A percentile compares a stretch with the other conserved stretches of the same genome.
Evolutionary conservation across 2,329 filamentous ascomycete species (phyloP).

Genomic region (Pseudogymnoascus sp.): DNA sequence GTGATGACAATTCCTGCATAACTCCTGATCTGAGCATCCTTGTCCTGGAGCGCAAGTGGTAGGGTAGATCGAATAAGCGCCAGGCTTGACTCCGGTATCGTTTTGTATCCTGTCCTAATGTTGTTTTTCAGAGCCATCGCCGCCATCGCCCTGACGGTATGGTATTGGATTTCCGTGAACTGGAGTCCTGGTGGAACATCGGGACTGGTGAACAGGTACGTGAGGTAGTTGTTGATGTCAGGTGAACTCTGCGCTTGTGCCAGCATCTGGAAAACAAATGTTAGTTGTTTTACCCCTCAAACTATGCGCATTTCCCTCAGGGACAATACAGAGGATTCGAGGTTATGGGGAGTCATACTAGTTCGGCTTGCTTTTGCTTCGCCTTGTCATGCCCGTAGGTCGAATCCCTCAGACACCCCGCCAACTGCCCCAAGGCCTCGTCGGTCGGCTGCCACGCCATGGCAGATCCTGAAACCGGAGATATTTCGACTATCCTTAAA

Average conservation of each 20-base stretch:
- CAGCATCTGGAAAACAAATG: constrained; percentile 62
- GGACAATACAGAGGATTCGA: constrained; percentile 14
- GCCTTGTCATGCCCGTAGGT: constrained; percentile 72
- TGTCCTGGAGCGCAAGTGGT: constrained; percentile 72
- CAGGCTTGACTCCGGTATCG: constrained; percentile 65
- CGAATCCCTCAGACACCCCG: constrained; percentile 83
- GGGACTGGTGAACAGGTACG: constrained; percentile 74
- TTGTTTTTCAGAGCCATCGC: constrained; percentile 96
- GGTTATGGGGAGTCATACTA: constrained; percentile 6
- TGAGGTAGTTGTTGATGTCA: constrained; percentile 95
- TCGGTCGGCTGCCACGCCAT: constrained; percentile 93
- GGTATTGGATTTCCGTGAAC: constrained; percentile 53
- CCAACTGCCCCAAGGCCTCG: constrained; percentile 82
- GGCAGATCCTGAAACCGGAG: constrained; percentile 14
- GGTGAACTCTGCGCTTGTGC: constrained; percentile 78
- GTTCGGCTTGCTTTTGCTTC: constrained; percentile 81
- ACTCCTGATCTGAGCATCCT: constrained; percentile 71
- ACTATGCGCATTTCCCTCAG: not conserved
- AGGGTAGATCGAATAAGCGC: constrained; percentile 72
- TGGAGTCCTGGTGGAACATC: constrained; percentile 52
- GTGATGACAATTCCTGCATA: constrained; percentile 92
- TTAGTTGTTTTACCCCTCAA: constrained; percentile 1
- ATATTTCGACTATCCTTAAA: not conserved
- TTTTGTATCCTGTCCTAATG: constrained; percentile 65
- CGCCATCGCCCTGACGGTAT: constrained; percentile 74